Conservation (phyloP, 2,329 filamentous ascomycete species). For the Conoideocrella luteorostrata region DNA sequence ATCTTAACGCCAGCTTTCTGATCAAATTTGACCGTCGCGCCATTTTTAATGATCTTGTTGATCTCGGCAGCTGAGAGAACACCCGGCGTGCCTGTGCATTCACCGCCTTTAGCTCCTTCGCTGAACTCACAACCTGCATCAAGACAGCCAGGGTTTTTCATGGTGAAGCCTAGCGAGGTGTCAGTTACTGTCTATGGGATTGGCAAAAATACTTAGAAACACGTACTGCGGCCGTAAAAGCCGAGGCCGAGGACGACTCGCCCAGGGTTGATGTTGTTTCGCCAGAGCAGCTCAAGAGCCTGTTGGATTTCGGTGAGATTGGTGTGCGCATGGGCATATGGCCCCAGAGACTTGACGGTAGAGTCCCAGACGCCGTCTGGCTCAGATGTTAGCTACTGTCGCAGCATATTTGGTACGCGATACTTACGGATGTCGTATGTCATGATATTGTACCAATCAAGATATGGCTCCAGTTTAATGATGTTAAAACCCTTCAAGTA, state of each 20-base stretch:
- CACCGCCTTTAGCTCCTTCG: conserved; percentile 17
- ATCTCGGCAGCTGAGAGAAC: conserved; percentile 28
- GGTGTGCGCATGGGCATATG: conserved; percentile 32
- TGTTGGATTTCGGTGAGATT: conserved; percentile 42
- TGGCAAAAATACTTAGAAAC: too few relatives aligned
- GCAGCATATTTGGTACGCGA: too few relatives aligned
- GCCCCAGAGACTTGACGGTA: conserved; percentile 14
- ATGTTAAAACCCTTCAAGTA: conserved; percentile 8
- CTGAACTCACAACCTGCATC: conserved; percentile 23
- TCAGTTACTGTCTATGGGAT: too few relatives aligned
- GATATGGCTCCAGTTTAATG: not conserved
- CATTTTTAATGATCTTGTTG: conserved; percentile 19
- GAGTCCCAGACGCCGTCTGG: conserved; percentile 38
- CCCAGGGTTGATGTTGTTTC: conserved; percentile 33
- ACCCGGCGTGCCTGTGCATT: conserved; percentile 23
- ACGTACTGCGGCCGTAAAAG: conserved; percentile 39
- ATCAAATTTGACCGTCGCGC: conserved; percentile 16
- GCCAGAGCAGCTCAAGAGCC: conserved; percentile 40
- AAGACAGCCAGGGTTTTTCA: conserved; percentile 19
- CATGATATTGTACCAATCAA: conserved; percentile 23
- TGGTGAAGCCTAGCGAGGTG: too few relatives aligned
- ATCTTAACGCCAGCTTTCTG: conserved; percentile 23
- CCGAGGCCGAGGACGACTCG: conserved; percentile 38
- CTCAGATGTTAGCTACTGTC: too few relatives aligned
- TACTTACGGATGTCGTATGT: conserved; percentile 12